These are phyloP conservation scores for Tolypocladium ophioglossoides DNA, from an alignment of 2,329 filamentous ascomycete species.

Conservation along the genomic window DNA sequence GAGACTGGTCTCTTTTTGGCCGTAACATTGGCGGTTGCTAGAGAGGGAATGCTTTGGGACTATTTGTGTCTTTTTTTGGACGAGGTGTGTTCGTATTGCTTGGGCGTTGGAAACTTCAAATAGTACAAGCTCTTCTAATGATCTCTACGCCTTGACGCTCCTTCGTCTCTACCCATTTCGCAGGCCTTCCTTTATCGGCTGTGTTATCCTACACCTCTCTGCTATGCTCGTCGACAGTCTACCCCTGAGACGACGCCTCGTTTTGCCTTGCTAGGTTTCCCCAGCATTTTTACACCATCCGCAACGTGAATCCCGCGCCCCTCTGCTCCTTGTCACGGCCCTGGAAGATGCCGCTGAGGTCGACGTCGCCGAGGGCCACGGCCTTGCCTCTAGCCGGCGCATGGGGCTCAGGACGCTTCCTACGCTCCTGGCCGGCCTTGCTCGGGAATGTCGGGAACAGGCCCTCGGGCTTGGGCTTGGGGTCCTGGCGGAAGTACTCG, in stretches of 20 bases:
- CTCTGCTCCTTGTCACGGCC: constrained; percentile 53
- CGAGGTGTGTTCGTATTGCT: neutral
- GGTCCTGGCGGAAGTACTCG: constrained; percentile 80
- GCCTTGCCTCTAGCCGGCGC: constrained; percentile 71
- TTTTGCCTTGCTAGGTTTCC: neutral
- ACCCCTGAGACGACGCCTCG: neutral
- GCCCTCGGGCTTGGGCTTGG: constrained; percentile 76
- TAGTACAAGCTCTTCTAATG: neutral
- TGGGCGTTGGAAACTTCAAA: neutral
- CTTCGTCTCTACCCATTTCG: neutral
- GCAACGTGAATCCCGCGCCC: constrained; percentile 55
- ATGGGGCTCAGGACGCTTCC: constrained; percentile 62
- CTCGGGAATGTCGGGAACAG: constrained; percentile 97
- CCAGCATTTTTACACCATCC: constrained; percentile 35
- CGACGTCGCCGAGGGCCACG: constrained; percentile 41
- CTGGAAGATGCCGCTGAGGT: constrained; percentile 64
- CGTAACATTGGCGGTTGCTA: neutral
- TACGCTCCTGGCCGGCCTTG: constrained; percentile 83
- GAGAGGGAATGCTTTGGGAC: neutral
- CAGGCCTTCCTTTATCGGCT: too few relatives aligned
- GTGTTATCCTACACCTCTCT: neutral
- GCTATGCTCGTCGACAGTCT: neutral
- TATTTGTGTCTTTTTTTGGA: neutral
- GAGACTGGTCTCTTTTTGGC: neutral
- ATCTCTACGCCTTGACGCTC: neutral